Evolutionary conservation across 768 basidiomycete genomes (phyloP).

Genomic region (Hygrophoropsis aurantiaca): DNA sequence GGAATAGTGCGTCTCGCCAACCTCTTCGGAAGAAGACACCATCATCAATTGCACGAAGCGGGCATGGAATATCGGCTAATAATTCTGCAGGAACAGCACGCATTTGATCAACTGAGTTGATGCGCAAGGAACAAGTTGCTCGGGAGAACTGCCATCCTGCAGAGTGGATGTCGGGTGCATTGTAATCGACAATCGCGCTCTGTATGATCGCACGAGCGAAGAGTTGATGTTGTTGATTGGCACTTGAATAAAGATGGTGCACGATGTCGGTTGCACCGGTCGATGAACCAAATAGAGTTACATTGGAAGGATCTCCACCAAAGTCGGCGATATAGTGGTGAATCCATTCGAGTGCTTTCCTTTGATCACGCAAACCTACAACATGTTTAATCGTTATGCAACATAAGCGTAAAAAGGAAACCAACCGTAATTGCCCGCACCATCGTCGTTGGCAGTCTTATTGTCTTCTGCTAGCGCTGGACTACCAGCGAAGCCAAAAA

Average conservation of each 20-base stretch:
- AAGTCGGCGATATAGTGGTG: constrained; percentile 59
- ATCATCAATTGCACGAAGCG: constrained; percentile 63
- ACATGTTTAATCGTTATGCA: constrained; percentile 5
- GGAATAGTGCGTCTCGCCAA: constrained; percentile 51
- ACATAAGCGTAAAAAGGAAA: constrained; percentile 6
- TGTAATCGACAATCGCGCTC: constrained; percentile 63
- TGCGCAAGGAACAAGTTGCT: constrained; percentile 54
- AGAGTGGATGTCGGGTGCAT: constrained; percentile 54
- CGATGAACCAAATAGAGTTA: constrained; percentile 43
- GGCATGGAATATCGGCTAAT: constrained; percentile 52
- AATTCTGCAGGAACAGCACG: constrained; percentile 57
- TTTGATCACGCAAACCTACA: constrained; percentile 63
- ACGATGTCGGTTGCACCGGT: constrained; percentile 55
- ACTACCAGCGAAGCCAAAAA: constrained; percentile 76
- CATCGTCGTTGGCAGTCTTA: constrained; percentile 59
- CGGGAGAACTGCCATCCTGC: constrained; percentile 71
- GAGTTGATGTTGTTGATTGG: constrained; percentile 57
- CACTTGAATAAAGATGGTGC: constrained; percentile 60
- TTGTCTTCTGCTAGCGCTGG: constrained; percentile 69
- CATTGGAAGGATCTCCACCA: constrained; percentile 60
- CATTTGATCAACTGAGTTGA: constrained; percentile 60
- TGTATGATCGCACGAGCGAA: constrained; percentile 79
- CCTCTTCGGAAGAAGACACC: constrained; percentile 64
- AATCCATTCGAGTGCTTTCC: constrained; percentile 63
- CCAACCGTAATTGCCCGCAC: constrained; percentile 77